These are phyloP conservation scores for Aaosphaeria pasadenensis DNA, from an alignment of 2,329 filamentous ascomycete species.

Conservation along the genomic window DNA sequence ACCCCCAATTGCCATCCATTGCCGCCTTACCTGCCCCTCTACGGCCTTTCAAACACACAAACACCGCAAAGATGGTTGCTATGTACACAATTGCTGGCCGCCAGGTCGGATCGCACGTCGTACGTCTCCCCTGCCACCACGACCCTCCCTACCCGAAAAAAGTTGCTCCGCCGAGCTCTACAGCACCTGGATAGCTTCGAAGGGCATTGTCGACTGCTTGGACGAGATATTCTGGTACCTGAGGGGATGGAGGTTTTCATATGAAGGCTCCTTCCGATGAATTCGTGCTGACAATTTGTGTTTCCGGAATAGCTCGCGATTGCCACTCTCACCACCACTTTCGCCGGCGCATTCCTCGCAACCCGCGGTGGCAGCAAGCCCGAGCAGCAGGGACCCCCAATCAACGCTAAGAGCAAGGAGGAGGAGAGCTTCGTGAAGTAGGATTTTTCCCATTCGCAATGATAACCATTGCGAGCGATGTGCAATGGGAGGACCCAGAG, in stretches of 20 bases:
- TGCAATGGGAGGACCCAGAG: background rate
- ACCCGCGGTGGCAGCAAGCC: slow-evolving; percentile 44
- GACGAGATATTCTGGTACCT: too few relatives aligned
- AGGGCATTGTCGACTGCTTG: too few relatives aligned
- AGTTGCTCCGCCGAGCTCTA: background rate
- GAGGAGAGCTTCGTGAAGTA: slow-evolving; percentile 69
- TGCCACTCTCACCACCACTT: slow-evolving; percentile 43
- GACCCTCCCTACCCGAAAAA: background rate
- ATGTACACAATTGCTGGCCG: slow-evolving; percentile 52
- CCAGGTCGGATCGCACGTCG: slow-evolving; percentile 54
- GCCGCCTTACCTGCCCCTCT: slow-evolving; percentile 18
- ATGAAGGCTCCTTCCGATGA: background rate
- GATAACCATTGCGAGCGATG: background rate
- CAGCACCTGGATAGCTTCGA: too few relatives aligned
- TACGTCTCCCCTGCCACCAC: slow-evolving; percentile 32
- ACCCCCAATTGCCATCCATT: slow-evolving; percentile 26
- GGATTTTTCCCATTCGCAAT: slow-evolving; percentile 14
- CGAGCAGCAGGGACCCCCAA: slow-evolving; percentile 48
- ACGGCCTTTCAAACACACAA: slow-evolving; percentile 11
- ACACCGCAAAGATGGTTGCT: slow-evolving; percentile 47
- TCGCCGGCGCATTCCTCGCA: slow-evolving; percentile 33
- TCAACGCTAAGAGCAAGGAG: slow-evolving; percentile 64
- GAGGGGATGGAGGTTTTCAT: background rate
- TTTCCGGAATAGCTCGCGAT: slow-evolving; percentile 55
- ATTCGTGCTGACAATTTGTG: slow-evolving; percentile 4